Base-by-base conservation (phyloP, 192 early-diverging fungal species). In the Spinellus fusiger region DNA sequence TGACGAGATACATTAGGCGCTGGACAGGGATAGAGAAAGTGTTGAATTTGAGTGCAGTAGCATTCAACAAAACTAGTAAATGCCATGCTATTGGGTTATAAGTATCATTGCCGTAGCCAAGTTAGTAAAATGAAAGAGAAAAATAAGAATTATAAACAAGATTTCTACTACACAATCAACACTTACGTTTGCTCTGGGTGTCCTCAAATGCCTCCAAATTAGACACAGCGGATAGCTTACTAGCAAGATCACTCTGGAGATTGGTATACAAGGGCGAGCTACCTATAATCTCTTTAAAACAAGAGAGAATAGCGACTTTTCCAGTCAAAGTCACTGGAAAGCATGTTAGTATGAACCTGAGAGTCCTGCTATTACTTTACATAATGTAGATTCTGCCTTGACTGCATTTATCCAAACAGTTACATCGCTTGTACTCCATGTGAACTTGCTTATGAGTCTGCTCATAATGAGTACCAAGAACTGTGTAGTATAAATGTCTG, bases 1-100 rank as follows among this genome's bases (percentile, higher is more conserved):
- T 61, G n/a, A 83, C 34, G 4, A 83, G 44, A 33, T 73, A 65
- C 46, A 74, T 65, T 1, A 68, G 34, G 25, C 73, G 69, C 18
- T 71, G 57, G 18, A 72, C 69, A 8, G 71, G 74, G 18, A 83
- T 65, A 20, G 55, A 61, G 29, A 69, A 23, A 10, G 53, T 22
- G 8, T 49, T 49, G 18, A 33, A 51, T n/a, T 62, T 66, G 9
- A 59, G 28, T 5, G 67, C 37, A 31, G 63, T 61, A 20, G 52
- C 53, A 15, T 71, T 71, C 27, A 71, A 52, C 3, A 71, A 44
- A 8, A 56, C 59, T n/a, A 71, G 12, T 1, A 53, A 47, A 49
- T 47, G 27, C 62, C 63, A 71, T 50, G 54, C 66, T 62, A n/a
- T 48, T 22, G 32, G 23, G 20, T 20, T 23, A 38, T 49, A 37